Percentiles rank a stretch among this genome's conserved stretches.
phyloP scores from a whole-genome alignment of 2,329 filamentous ascomycete species.

The Fusarium gaditjirri region DNA sequence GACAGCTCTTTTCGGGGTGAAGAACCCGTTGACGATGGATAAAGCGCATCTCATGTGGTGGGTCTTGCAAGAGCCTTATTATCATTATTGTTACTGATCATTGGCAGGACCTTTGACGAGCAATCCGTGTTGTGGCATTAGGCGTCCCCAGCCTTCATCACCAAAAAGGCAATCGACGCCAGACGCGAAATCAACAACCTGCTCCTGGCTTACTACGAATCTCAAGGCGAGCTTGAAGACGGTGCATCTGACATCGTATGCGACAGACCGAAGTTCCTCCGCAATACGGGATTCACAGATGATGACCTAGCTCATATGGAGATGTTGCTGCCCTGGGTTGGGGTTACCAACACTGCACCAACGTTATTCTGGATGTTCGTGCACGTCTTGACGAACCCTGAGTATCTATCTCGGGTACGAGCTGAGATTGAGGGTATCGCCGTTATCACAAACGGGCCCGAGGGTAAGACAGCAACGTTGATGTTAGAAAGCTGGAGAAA shows the following conservation, averaged over 20 bases:
- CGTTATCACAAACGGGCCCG: neutral
- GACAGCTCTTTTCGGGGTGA: constrained; percentile 54
- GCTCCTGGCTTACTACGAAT: constrained; percentile 48
- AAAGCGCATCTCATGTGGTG: constrained; percentile 53
- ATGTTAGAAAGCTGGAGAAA: constrained; percentile 49
- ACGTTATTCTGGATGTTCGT: constrained; percentile 51
- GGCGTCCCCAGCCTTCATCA: neutral
- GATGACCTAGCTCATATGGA: constrained; percentile 47
- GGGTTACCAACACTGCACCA: constrained; percentile 52
- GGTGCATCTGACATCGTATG: constrained; percentile 45
- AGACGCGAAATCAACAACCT: constrained; percentile 44
- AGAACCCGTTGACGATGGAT: constrained; percentile 50
- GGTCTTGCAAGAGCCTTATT: too few relatives aligned
- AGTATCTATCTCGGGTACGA: constrained; percentile 43
- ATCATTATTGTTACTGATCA: too few relatives aligned
- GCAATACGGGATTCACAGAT: constrained; percentile 44
- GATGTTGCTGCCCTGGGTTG: constrained; percentile 46
- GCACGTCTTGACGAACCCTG: constrained; percentile 44
- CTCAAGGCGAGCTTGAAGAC: constrained; percentile 37
- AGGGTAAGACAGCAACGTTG: constrained; percentile 28
- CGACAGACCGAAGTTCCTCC: constrained; percentile 42
- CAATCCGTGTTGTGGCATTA: constrained; percentile 5
- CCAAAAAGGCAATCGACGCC: constrained; percentile 6
- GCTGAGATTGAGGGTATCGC: constrained; percentile 45
- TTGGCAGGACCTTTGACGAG: too few relatives aligned